Evolutionary conservation across 2,329 filamentous ascomycete genomes (phyloP).

Genomic region (Parafenestella ontariensis): DNA sequence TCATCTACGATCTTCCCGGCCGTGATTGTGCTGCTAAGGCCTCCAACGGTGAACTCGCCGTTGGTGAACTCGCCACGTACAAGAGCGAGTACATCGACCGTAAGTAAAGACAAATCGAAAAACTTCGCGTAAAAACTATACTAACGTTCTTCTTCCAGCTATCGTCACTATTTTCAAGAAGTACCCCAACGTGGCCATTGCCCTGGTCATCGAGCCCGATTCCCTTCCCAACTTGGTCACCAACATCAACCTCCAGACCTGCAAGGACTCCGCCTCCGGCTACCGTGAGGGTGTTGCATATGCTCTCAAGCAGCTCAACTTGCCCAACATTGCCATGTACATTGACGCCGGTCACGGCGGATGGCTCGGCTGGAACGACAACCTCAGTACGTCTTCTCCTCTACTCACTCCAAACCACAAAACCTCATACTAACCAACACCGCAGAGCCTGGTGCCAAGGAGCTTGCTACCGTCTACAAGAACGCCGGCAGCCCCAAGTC

Average conservation of each 20-base stretch:
- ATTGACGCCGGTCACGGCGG: slow-evolving; percentile 70
- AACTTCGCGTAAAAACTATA: neutral
- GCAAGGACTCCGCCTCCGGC: slow-evolving; percentile 62
- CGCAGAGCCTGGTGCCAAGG: slow-evolving; percentile 56
- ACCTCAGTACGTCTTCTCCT: slow-evolving; percentile 51
- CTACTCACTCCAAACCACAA: neutral
- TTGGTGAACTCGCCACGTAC: slow-evolving; percentile 60
- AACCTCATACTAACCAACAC: slow-evolving; percentile 8
- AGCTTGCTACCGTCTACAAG: slow-evolving; percentile 59
- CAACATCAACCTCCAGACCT: slow-evolving; percentile 62
- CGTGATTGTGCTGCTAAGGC: slow-evolving; percentile 70
- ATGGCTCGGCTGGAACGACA: slow-evolving; percentile 71
- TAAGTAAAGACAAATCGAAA: slow-evolving; percentile 18
- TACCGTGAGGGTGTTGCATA: slow-evolving; percentile 67
- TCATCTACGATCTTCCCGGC: slow-evolving; percentile 71
- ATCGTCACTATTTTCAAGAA: slow-evolving; percentile 63
- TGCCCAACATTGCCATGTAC: slow-evolving; percentile 70
- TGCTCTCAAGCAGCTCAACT: slow-evolving; percentile 64
- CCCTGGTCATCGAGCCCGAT: slow-evolving; percentile 64
- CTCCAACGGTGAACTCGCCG: slow-evolving; percentile 69
- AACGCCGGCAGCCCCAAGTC: slow-evolving; percentile 56
- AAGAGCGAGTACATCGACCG: slow-evolving; percentile 62
- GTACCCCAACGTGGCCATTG: slow-evolving; percentile 56
- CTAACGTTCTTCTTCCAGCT: slow-evolving; percentile 31
- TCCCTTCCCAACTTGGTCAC: slow-evolving; percentile 70